phyloP scores from a whole-genome alignment of 2,329 filamentous ascomycete species.

The Pestalotiopsis sp. region DNA sequence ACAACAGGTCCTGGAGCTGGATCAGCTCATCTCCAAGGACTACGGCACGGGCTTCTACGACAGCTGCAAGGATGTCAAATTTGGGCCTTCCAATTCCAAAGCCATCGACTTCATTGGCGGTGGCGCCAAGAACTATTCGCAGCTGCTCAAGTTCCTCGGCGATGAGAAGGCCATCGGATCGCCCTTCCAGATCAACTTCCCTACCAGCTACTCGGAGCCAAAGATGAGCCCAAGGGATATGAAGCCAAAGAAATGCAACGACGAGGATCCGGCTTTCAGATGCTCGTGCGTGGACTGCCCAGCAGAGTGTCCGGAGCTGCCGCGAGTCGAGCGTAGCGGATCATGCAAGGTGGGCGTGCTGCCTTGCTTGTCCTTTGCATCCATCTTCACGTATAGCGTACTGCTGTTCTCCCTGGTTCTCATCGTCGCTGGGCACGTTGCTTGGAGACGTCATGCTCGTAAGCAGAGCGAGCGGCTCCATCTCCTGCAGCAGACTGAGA shows the following conservation, averaged over 20 bases:
- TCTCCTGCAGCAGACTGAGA: slow-evolving; percentile 79
- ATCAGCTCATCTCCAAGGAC: slow-evolving; percentile 82
- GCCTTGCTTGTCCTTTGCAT: slow-evolving; percentile 92
- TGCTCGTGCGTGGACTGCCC: slow-evolving; percentile 96
- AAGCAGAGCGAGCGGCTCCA: slow-evolving; percentile 82
- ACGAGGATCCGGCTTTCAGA: slow-evolving; percentile 80
- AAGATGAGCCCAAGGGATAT: slow-evolving; percentile 75
- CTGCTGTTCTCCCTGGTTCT: slow-evolving; percentile 70
- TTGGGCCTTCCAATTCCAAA: slow-evolving; percentile 88
- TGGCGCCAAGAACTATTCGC: slow-evolving; percentile 85
- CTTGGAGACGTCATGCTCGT: slow-evolving; percentile 72
- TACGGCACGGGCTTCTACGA: slow-evolving; percentile 91
- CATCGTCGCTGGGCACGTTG: slow-evolving; percentile 72
- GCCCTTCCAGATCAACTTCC: slow-evolving; percentile 98
- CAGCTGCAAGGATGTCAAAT: slow-evolving; percentile 99
- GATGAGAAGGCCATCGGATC: slow-evolving; percentile 91
- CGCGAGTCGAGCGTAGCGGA: slow-evolving; percentile 69
- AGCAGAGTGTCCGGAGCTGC: slow-evolving; percentile 79
- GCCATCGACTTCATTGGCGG: slow-evolving; percentile 97
- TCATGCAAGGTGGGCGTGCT: slow-evolving; percentile 83
- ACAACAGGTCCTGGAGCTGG: slow-evolving; percentile 77
- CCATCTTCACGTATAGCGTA: slow-evolving; percentile 82
- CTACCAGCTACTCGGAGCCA: slow-evolving; percentile 60
- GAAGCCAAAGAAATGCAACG: slow-evolving; percentile 84
- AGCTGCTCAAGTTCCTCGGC: slow-evolving; percentile 88